A percentile compares a stretch with the other conserved stretches of the same genome.
Conservation (phyloP, 768 basidiomycete species). For the Panellus pusillus region DNA sequence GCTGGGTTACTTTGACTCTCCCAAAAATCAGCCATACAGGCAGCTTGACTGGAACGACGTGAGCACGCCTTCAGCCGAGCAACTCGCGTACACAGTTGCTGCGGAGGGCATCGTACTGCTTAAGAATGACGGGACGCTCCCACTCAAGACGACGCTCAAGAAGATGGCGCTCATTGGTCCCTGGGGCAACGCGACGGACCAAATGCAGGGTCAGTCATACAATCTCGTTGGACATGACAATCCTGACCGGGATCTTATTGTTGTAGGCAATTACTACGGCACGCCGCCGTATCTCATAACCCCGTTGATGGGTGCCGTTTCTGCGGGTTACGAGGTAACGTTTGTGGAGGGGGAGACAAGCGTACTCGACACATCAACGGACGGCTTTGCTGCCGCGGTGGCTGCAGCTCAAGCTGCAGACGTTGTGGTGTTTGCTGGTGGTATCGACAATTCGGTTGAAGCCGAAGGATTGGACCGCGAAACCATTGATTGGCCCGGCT, state of each 20-base stretch:
- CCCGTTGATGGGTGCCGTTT: conserved; percentile 47
- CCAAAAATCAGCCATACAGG: conserved; percentile 49
- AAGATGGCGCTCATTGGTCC: conserved; percentile 62
- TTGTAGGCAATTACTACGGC: conserved; percentile 51
- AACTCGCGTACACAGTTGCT: conserved; percentile 52
- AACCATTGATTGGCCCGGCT: conserved; percentile 55
- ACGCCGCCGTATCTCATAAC: conserved; percentile 54
- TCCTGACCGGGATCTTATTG: no score
- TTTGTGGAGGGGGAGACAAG: conserved; percentile 41
- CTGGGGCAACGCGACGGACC: conserved; percentile 53
- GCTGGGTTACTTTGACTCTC: conserved; percentile 58
- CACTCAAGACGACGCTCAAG: conserved; percentile 45
- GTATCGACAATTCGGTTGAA: conserved; percentile 54
- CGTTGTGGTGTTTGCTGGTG: conserved; percentile 53
- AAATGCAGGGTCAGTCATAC: conserved; percentile 38
- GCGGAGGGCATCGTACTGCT: conserved; percentile 58
- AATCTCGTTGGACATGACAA: no score
- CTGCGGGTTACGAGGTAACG: conserved; percentile 47
- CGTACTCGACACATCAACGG: conserved; percentile 38
- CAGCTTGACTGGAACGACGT: conserved; percentile 50
- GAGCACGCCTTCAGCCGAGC: conserved; percentile 46
- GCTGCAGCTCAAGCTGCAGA: conserved; percentile 50
- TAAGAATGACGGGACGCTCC: conserved; percentile 65
- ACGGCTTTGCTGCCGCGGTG: conserved; percentile 50
- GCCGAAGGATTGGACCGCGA: conserved; percentile 48